phyloP scores from a whole-genome alignment of 2,329 filamentous ascomycete genomes.

The Aspergillus clavatus region DNA sequence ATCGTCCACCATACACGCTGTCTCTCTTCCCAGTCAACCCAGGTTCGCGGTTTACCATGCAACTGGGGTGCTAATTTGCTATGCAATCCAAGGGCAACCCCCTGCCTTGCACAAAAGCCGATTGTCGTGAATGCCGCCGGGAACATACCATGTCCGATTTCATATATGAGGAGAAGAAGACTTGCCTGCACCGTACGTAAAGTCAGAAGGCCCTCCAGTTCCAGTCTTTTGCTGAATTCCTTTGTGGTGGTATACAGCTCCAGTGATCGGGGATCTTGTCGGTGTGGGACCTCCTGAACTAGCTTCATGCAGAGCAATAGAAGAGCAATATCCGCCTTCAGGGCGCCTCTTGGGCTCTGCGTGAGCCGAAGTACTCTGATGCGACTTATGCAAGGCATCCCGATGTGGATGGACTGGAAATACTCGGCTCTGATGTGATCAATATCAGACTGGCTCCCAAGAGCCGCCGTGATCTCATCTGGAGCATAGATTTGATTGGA shows the following conservation, averaged over 20 bases:
- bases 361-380: neutral
- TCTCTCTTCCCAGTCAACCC: conserved; percentile 3
- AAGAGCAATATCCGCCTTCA: neutral
- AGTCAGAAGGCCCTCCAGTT: neutral
- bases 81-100: neutral
- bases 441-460: neutral
- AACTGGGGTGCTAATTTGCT: neutral
- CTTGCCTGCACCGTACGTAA: neutral
- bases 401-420: neutral
- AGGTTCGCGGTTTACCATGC: neutral
- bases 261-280: neutral
- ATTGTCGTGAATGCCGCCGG: conserved; percentile 3
- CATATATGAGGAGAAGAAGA: conserved; percentile 4
- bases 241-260: neutral
- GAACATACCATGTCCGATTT: conserved; percentile 7
- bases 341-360: neutral
- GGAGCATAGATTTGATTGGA: too few relatives aligned
- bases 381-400: neutral
- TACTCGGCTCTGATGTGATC: neutral
- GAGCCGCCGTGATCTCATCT: neutral
- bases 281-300: neutral
- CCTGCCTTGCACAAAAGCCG: conserved; percentile 3
- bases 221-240: neutral
- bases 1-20: too few relatives aligned
- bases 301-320: neutral